Percentiles rank a stretch among this genome's conserved stretches.
phyloP scores from a whole-genome alignment of 2,329 filamentous ascomycete species.

The Chalara sp. region DNA sequence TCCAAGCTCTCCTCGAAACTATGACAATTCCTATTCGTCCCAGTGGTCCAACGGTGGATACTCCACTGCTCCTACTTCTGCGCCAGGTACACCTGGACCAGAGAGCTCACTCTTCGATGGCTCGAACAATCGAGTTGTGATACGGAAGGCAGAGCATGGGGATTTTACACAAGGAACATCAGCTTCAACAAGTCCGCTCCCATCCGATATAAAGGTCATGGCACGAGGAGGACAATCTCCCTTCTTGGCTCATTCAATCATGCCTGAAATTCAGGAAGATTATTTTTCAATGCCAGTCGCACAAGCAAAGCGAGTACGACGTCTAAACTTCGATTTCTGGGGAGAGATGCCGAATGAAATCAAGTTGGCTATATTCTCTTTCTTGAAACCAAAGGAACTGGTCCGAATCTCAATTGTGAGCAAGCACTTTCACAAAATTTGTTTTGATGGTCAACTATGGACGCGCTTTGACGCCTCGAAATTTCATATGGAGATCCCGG shows the following conservation, averaged over 20 bases:
- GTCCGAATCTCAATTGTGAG: slow-evolving; percentile 72
- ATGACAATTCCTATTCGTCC: slow-evolving; percentile 20
- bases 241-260: slow-evolving; percentile 13
- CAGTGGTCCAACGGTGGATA: slow-evolving; percentile 18
- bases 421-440: slow-evolving; percentile 71
- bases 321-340: slow-evolving; percentile 62
- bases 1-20: slow-evolving; percentile 17
- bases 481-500: slow-evolving; percentile 83
- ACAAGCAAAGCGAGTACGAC: slow-evolving; percentile 18
- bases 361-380: slow-evolving; percentile 68
- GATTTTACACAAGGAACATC: slow-evolving; percentile 10
- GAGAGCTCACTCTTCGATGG: slow-evolving; percentile 20
- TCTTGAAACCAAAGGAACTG: slow-evolving; percentile 73
- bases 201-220: slow-evolving; percentile 13
- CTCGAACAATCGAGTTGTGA: slow-evolving; percentile 13
- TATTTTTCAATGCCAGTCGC: slow-evolving; percentile 23
- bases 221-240: slow-evolving; percentile 13
- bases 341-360: slow-evolving; percentile 75
- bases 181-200: slow-evolving; percentile 18
- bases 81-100: slow-evolving; percentile 19
- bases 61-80: slow-evolving; percentile 25
- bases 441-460: slow-evolving; percentile 95
- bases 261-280: slow-evolving; percentile 24
- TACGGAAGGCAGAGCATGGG: slow-evolving; percentile 15
- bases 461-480: slow-evolving; percentile 73